Percentiles rank a stretch among this genome's conserved stretches.
These are phyloP conservation scores for Lentinula guzmanii DNA, from an alignment of 768 basidiomycete species.

Conservation along the genomic window DNA sequence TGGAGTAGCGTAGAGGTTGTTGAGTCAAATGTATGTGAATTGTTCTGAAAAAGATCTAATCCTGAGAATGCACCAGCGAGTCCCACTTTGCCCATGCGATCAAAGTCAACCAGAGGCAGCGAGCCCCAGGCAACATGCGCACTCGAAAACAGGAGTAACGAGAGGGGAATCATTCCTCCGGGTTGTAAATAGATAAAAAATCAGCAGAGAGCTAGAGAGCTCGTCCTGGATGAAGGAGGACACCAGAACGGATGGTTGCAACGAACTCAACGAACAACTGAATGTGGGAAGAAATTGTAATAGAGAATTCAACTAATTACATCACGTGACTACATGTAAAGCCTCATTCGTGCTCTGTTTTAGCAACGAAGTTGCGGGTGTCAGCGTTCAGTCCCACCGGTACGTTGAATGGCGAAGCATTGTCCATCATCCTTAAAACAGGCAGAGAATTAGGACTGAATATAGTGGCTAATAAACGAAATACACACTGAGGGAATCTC, in stretches of 20 bases:
- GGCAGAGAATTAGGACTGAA: conserved; percentile 8
- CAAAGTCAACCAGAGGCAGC: conserved; percentile 59
- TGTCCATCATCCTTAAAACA: conserved; percentile 43
- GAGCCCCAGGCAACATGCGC: conserved; percentile 23
- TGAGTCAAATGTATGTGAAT: conserved; percentile 59
- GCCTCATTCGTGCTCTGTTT: conserved; percentile 15
- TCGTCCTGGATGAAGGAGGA: conserved; percentile 6
- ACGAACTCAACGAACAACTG: neutral
- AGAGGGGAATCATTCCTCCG: conserved; percentile 7
- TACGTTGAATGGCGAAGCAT: conserved; percentile 54
- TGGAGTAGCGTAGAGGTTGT: conserved; percentile 66
- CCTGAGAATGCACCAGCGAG: conserved; percentile 87
- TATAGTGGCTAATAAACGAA: neutral
- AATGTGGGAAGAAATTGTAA: neutral
- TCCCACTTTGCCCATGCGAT: conserved; percentile 87
- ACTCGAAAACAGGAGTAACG: conserved; percentile 20
- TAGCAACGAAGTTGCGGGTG: conserved; percentile 26
- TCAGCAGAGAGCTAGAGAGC: conserved; percentile 5
- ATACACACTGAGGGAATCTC: conserved; percentile 71
- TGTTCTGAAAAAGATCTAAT: conserved; percentile 64
- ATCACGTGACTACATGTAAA: conserved; percentile 4
- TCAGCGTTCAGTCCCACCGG: conserved; percentile 46
- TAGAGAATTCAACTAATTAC: neutral
- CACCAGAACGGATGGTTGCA: neutral
- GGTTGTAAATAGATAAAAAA: neutral